Conservation (phyloP, 352 stramenopile genomes). For the Blastocystis sp. region DNA sequence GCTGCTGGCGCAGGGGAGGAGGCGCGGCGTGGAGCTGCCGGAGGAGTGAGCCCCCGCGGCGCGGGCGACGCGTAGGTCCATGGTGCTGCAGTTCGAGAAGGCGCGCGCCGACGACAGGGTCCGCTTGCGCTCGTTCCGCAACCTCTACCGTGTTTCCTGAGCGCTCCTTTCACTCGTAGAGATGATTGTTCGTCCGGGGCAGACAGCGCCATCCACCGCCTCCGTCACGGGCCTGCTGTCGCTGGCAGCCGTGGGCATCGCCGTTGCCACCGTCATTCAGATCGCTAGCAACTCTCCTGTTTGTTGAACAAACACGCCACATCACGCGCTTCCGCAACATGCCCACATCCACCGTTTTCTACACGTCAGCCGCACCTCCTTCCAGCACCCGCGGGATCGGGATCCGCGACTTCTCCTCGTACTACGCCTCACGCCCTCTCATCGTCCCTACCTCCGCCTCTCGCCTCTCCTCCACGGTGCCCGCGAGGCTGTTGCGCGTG, state of each 20-base stretch:
- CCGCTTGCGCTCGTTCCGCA: neutral
- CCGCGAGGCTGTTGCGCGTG: constrained; percentile 11
- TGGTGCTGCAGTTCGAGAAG: constrained; percentile 4
- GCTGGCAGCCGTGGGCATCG: neutral
- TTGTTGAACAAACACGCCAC: constrained; percentile 17
- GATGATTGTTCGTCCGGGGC: neutral
- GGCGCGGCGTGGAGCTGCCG: neutral
- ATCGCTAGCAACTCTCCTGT: constrained; percentile 1
- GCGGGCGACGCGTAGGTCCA: constrained; percentile 10
- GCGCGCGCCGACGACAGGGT: neutral
- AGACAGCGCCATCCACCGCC: neutral
- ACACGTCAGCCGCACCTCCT: neutral
- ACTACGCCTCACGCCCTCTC: constrained; percentile 42
- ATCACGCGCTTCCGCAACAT: neutral
- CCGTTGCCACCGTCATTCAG: constrained; percentile 9
- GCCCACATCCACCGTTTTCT: constrained; percentile 40
- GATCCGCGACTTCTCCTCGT: constrained; percentile 44
- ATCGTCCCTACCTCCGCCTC: neutral
- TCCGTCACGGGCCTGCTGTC: constrained; percentile 7
- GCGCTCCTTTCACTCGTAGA: neutral
- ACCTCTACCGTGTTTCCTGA: neutral
- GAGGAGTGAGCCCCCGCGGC: neutral
- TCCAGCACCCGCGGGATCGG: constrained; percentile 20
- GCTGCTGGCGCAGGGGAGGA: neutral
- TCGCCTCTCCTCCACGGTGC: neutral